Percentiles rank a stretch among this genome's conserved stretches.
phyloP scores from a whole-genome alignment of 1,284 basidiomycete genomes.

The Phellopilus nigrolimitatus region DNA sequence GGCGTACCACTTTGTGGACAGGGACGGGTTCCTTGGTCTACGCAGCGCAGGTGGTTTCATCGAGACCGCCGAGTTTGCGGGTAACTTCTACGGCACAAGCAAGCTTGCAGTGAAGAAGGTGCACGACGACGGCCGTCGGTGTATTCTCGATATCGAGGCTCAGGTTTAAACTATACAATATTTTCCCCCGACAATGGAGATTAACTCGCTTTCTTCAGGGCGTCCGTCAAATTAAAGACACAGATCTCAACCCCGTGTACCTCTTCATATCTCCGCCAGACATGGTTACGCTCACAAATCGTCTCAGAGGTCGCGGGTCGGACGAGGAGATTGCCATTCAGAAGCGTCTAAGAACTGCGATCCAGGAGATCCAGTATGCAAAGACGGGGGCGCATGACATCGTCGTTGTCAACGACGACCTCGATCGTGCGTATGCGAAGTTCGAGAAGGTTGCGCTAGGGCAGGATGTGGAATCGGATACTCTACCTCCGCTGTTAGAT shows the following conservation, averaged over 20 bases:
- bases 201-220: conserved; percentile 49
- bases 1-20: conserved; percentile 72
- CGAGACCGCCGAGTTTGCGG: conserved; percentile 82
- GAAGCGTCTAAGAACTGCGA: conserved; percentile 77
- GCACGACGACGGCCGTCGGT: conserved; percentile 60
- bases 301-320: conserved; percentile 81
- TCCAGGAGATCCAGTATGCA: conserved; percentile 86
- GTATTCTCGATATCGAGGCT: conserved; percentile 95
- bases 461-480: conserved; percentile 47
- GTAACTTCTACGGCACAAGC: conserved; percentile 92
- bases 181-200: not conserved
- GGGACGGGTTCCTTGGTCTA: conserved; percentile 58
- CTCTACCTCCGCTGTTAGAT: conserved; percentile 37
- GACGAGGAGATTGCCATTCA: conserved; percentile 74
- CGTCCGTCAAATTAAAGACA: conserved; percentile 81
- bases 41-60: conserved; percentile 64
- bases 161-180: conserved; percentile 56
- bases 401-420: conserved; percentile 89
- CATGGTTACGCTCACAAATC: conserved; percentile 57
- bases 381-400: conserved; percentile 74
- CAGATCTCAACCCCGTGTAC: conserved; percentile 80
- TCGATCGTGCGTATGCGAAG: conserved; percentile 76
- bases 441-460: conserved; percentile 74
- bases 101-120: conserved; percentile 62
- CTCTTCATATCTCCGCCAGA: conserved; percentile 93